A percentile compares a stretch with the other conserved stretches of the same genome.
Conservation (phyloP, 2,329 filamentous ascomycete genomes). For the Blumeria graminis region DNA sequence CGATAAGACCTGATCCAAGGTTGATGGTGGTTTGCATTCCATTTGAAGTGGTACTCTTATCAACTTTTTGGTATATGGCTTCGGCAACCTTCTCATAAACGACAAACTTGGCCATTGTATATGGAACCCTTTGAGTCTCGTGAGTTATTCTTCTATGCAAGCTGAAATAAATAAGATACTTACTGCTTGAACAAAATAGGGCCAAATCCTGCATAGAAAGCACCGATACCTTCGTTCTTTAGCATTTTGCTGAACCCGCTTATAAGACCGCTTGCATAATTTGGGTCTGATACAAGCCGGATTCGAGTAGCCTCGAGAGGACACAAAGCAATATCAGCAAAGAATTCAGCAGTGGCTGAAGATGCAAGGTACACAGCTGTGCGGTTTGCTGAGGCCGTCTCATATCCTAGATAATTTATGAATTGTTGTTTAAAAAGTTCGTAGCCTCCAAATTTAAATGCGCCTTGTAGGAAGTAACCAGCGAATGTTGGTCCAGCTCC, state of each 20-base stretch:
- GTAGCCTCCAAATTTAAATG: constrained; percentile 86
- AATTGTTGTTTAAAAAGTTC: constrained; percentile 90
- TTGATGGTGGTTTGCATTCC: constrained; percentile 57
- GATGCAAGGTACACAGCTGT: constrained; percentile 60
- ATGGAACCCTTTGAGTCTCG: constrained; percentile 39
- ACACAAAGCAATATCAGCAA: constrained; percentile 65
- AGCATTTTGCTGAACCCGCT: constrained; percentile 64
- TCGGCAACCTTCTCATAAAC: constrained; percentile 78
- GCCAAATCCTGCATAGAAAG: constrained; percentile 81
- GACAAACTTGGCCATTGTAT: constrained; percentile 91
- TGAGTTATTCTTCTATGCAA: constrained; percentile 4
- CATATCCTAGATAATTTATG: constrained; percentile 58
- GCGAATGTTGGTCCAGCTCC: constrained; percentile 67
- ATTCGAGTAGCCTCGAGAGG: constrained; percentile 85
- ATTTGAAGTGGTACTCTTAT: constrained; percentile 46
- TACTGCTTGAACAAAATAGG: constrained; percentile 65
- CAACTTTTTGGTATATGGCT: constrained; percentile 39
- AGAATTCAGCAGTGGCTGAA: constrained; percentile 39
- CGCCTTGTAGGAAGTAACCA: constrained; percentile 85
- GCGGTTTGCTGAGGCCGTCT: constrained; percentile 54
- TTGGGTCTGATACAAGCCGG: constrained; percentile 72
- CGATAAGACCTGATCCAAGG: constrained; percentile 52
- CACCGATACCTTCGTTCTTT: constrained; percentile 58
- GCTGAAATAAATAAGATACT: constrained; percentile 14
- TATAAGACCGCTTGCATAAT: constrained; percentile 58